Conservation (phyloP, 305 asterid species). For the Ajuga reptans region DNA sequence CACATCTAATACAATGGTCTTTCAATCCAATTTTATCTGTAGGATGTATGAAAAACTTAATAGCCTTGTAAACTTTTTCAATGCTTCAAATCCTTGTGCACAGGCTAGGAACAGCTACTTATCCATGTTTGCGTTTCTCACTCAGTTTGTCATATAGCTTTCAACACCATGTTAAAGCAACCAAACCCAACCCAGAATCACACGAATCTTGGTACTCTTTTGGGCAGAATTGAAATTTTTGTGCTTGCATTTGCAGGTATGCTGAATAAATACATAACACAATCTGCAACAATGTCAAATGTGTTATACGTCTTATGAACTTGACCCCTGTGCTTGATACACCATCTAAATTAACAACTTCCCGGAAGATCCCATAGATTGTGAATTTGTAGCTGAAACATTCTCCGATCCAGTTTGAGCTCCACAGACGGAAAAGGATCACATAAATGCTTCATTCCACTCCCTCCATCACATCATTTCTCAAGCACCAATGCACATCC, state of each 20-base stretch:
- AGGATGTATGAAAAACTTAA: not conserved
- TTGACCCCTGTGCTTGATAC: not conserved
- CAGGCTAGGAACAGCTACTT: no score
- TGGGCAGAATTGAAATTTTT: not conserved
- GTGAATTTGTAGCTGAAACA: not conserved
- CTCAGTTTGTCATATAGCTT: not conserved
- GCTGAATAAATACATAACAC: slow-evolving; percentile 6
- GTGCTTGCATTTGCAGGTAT: not conserved
- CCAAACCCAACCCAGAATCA: not conserved
- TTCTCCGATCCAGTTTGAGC: slow-evolving; percentile 10
- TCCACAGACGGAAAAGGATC: not conserved
- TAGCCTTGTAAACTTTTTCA: not conserved
- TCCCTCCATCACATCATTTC: slow-evolving; percentile 13
- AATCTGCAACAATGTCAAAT: not conserved
- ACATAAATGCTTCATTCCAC: not conserved
- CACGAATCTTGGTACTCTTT: not conserved
- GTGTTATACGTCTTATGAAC: not conserved
- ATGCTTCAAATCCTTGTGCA: not conserved
- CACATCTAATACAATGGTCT: not conserved
- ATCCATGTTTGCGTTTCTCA: not conserved
- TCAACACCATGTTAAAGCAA: not conserved
- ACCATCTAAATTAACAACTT: not conserved
- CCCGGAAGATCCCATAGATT: not conserved
- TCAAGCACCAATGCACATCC: slow-evolving; percentile 7
- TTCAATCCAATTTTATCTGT: not conserved